Percentiles rank a stretch among this genome's conserved stretches.
These are phyloP conservation scores for Salix udensis DNA, from an alignment of 345 rosid genomes.

Conservation along the genomic window DNA sequence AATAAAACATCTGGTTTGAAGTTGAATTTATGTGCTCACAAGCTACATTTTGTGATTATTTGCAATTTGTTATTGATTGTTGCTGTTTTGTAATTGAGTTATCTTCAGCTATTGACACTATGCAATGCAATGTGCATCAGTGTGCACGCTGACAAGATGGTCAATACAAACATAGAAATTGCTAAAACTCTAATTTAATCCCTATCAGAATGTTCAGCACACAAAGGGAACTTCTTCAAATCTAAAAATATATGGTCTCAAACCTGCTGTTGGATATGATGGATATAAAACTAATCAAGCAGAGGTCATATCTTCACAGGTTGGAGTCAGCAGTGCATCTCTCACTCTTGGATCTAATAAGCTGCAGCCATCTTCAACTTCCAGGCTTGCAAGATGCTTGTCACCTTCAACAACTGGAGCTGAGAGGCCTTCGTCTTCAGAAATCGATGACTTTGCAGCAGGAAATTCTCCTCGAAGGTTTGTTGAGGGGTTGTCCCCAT, in stretches of 20 bases:
- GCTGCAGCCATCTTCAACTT: constrained; percentile 36
- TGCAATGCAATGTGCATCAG: background rate
- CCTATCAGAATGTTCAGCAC: constrained; percentile 42
- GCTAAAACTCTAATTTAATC: constrained; percentile 6
- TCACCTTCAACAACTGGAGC: constrained; percentile 40
- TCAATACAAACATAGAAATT: constrained; percentile 17
- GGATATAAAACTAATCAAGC: constrained; percentile 51
- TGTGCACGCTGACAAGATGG: constrained; percentile 4
- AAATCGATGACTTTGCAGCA: constrained; percentile 41
- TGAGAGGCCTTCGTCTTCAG: constrained; percentile 41
- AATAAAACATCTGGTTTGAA: background rate
- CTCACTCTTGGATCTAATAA: constrained; percentile 47
- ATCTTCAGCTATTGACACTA: constrained; percentile 6
- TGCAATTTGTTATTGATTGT: background rate
- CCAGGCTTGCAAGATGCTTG: constrained; percentile 38
- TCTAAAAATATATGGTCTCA: constrained; percentile 43
- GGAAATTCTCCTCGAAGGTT: constrained; percentile 62
- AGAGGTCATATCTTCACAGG: constrained; percentile 41
- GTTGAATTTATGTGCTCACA: background rate
- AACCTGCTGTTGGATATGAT: constrained; percentile 39
- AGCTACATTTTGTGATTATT: background rate
- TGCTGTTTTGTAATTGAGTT: background rate
- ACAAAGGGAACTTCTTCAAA: constrained; percentile 44
- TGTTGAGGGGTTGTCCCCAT: constrained; percentile 54
- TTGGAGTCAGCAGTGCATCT: constrained; percentile 50